Conservation (phyloP, 441 rosid genomes). For the Rhodomyrtus psidioides region DNA sequence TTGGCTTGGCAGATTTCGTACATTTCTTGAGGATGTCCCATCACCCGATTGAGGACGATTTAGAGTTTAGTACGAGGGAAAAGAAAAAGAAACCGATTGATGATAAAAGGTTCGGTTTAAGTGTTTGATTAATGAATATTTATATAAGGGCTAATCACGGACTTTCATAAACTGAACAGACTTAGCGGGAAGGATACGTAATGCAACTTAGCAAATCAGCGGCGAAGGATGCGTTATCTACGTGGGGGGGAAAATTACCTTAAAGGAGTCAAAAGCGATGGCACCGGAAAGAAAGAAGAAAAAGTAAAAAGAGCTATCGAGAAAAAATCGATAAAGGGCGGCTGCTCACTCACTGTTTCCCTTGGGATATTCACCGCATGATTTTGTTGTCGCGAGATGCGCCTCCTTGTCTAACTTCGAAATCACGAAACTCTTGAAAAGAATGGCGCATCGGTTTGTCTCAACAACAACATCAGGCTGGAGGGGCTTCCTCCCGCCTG, state of each 20-base stretch:
- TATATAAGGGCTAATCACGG: background rate
- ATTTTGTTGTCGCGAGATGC: slow-evolving; percentile 11
- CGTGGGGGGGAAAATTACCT: slow-evolving; percentile 1
- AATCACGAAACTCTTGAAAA: background rate
- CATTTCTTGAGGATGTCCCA: background rate
- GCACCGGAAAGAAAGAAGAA: slow-evolving; percentile 22
- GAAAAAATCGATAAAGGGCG: background rate
- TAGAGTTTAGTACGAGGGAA: background rate
- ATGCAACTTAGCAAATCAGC: slow-evolving; percentile 12
- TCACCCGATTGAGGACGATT: background rate
- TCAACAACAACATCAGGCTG: no score
- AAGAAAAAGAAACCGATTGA: background rate
- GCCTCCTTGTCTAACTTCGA: background rate
- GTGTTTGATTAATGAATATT: background rate
- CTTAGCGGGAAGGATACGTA: slow-evolving; percentile 16
- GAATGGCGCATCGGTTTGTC: no score
- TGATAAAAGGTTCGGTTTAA: background rate
- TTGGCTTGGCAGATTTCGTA: background rate
- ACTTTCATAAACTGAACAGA: slow-evolving; percentile 12
- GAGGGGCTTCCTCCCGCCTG: no score
- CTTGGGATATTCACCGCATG: slow-evolving; percentile 15
- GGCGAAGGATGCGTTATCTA: slow-evolving; percentile 23
- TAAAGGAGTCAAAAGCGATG: slow-evolving; percentile 15
- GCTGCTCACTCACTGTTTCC: slow-evolving; percentile 4
- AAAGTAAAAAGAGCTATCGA: background rate